Conservation (phyloP, 2,329 filamentous ascomycete genomes). For the Colletotrichum limetticola region DNA sequence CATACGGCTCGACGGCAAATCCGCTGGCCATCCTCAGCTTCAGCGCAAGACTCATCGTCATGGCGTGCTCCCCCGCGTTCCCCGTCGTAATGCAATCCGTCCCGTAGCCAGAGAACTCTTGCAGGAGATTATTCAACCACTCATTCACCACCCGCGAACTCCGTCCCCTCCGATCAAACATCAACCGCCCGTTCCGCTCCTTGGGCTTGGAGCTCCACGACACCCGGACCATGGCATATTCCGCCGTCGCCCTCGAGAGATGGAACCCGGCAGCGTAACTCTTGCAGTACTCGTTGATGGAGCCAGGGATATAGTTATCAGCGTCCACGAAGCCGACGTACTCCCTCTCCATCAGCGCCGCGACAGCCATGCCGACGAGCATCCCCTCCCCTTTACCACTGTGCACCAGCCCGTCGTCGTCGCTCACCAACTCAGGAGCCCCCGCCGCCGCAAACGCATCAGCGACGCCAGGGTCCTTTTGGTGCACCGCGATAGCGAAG, state of each 20-base stretch:
- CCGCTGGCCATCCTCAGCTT: conserved; percentile 17
- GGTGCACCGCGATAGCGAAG: conserved; percentile 20
- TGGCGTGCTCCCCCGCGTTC: conserved; percentile 21
- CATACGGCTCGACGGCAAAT: conserved; percentile 20
- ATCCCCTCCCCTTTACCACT: conserved; percentile 18
- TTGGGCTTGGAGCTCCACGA: conserved; percentile 22
- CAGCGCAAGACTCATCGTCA: conserved; percentile 14
- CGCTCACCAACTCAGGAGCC: background rate
- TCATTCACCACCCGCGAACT: conserved; percentile 2
- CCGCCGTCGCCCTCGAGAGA: background rate
- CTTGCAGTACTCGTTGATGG: conserved; percentile 20
- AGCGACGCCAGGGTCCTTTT: conserved; percentile 8
- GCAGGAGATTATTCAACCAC: conserved; percentile 12
- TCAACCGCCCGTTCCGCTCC: background rate
- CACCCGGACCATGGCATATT: conserved; percentile 18
- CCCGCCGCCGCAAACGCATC: background rate
- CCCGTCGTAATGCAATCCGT: conserved; percentile 11
- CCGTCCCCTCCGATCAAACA: conserved; percentile 6
- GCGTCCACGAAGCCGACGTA: conserved; percentile 24
- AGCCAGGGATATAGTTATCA: conserved; percentile 21
- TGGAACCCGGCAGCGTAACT: conserved; percentile 6
- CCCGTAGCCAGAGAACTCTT: conserved; percentile 3
- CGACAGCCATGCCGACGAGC: conserved; percentile 14
- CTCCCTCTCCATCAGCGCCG: conserved; percentile 1
- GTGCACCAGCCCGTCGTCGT: background rate